These are phyloP conservation scores for Thelonectria blattea DNA, from an alignment of 2,329 filamentous ascomycete genomes.

Conservation along the genomic window DNA sequence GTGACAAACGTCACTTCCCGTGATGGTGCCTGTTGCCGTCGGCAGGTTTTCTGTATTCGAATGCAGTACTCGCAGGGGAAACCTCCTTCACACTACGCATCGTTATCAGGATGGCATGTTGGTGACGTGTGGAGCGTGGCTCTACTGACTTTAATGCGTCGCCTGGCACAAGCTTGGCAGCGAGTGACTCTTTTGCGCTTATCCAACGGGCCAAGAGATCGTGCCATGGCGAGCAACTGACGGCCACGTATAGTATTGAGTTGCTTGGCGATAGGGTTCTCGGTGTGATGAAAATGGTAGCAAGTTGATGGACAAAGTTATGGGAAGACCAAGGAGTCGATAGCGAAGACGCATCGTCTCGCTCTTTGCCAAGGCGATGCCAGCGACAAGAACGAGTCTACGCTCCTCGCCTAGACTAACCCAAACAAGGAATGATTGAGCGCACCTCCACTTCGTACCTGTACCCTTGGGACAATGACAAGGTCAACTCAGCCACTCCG, in stretches of 20 bases:
- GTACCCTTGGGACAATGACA: neutral
- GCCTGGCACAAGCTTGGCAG: conserved; percentile 35
- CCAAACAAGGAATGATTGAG: conserved; percentile 22
- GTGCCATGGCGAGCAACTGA: conserved; percentile 7
- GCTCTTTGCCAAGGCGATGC: neutral
- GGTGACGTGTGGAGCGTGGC: neutral
- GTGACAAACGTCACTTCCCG: conserved; percentile 20
- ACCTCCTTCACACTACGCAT: conserved; percentile 34
- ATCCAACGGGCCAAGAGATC: conserved; percentile 36
- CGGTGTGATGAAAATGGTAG: too few relatives aligned
- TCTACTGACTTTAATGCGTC: conserved; percentile 36
- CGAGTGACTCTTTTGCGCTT: conserved; percentile 33
- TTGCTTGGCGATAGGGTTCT: neutral
- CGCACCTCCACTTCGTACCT: conserved; percentile 14
- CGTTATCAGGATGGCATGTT: fast-evolving
- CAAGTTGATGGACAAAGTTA: too few relatives aligned
- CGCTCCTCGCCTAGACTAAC: neutral
- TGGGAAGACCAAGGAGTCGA: neutral
- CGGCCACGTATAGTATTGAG: neutral
- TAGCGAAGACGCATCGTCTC: neutral
- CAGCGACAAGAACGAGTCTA: too few relatives aligned
- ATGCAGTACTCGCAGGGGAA: conserved; percentile 37
- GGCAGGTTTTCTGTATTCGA: conserved; percentile 33
- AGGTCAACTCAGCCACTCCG: neutral
- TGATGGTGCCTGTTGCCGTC: conserved; percentile 3